These are phyloP conservation scores for Porpolomopsis calyptriformis DNA, from an alignment of 768 basidiomycete genomes.

Conservation along the genomic window DNA sequence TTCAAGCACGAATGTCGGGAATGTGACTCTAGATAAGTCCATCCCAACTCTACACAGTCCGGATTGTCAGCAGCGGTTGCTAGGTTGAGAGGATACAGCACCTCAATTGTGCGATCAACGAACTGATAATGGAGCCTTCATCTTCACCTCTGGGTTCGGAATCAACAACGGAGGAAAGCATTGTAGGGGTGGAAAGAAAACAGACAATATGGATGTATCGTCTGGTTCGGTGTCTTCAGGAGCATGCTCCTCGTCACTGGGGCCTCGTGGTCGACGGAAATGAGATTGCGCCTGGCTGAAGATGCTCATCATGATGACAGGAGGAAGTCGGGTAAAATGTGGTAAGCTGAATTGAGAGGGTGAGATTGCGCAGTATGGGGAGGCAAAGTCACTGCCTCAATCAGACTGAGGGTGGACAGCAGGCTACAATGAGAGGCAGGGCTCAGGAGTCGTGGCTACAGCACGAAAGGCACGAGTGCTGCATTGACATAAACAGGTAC, in stretches of 20 bases:
- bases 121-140: slow-evolving; percentile 82
- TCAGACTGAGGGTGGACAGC: background rate
- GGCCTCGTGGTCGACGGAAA: slow-evolving; percentile 57
- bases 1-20: slow-evolving; percentile 92
- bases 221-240: slow-evolving; percentile 81
- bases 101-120: slow-evolving; percentile 85
- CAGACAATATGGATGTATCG: slow-evolving; percentile 82
- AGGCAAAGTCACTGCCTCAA: background rate
- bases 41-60: slow-evolving; percentile 64
- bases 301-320: slow-evolving; percentile 79
- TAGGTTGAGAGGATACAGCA: slow-evolving; percentile 13
- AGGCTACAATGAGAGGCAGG: too few relatives aligned
- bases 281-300: slow-evolving; percentile 61
- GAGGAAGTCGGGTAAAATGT: too few relatives aligned
- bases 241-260: slow-evolving; percentile 51
- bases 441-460: too few relatives aligned
- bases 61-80: background rate
- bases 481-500: too few relatives aligned
- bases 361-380: background rate
- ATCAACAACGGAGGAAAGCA: slow-evolving; percentile 18
- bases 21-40: slow-evolving; percentile 92
- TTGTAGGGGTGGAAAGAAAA: slow-evolving; percentile 22
- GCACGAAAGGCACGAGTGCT: too few relatives aligned
- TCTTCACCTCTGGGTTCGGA: slow-evolving; percentile 65
- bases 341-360: background rate